These are phyloP conservation scores for Populus hybrid DNA, from an alignment of 441 rosid species.

Conservation along the genomic window DNA sequence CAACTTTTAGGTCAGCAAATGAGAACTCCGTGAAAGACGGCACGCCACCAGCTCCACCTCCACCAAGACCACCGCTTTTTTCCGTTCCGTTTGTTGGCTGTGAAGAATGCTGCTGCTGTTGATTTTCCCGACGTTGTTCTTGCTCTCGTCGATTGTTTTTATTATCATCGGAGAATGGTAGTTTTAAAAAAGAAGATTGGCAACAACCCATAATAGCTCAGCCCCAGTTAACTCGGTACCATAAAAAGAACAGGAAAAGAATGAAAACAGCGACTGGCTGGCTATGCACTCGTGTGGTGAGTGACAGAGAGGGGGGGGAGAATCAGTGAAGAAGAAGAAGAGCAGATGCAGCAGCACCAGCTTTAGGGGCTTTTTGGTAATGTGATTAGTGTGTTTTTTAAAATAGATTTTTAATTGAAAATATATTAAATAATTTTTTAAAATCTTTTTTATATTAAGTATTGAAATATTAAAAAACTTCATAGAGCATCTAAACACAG, in stretches of 20 bases:
- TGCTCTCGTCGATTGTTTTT: slow-evolving; percentile 20
- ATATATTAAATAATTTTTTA: no score
- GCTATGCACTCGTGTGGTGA: background rate
- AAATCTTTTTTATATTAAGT: no score
- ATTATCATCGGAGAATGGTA: slow-evolving; percentile 22
- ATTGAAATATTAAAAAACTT: no score
- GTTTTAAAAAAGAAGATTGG: slow-evolving; percentile 44
- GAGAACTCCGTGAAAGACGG: slow-evolving; percentile 64
- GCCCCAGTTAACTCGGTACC: slow-evolving; percentile 38
- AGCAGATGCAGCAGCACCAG: background rate
- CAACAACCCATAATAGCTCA: slow-evolving; percentile 82
- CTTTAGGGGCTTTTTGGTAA: no score
- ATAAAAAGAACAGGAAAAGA: background rate
- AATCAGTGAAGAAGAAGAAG: background rate
- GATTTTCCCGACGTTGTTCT: slow-evolving; percentile 17
- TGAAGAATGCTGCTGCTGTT: slow-evolving; percentile 4
- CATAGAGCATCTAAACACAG: no score
- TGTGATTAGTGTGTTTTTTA: no score
- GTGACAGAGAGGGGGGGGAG: background rate
- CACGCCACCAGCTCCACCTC: slow-evolving; percentile 31
- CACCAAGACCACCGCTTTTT: slow-evolving; percentile 11
- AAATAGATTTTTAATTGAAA: background rate
- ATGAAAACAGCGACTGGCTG: background rate
- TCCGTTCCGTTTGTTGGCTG: slow-evolving; percentile 33
- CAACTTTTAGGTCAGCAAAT: slow-evolving; percentile 64